Evolutionary conservation across 441 rosid genomes (phyloP).

Genomic region (Dalechampia spathulata): DNA sequence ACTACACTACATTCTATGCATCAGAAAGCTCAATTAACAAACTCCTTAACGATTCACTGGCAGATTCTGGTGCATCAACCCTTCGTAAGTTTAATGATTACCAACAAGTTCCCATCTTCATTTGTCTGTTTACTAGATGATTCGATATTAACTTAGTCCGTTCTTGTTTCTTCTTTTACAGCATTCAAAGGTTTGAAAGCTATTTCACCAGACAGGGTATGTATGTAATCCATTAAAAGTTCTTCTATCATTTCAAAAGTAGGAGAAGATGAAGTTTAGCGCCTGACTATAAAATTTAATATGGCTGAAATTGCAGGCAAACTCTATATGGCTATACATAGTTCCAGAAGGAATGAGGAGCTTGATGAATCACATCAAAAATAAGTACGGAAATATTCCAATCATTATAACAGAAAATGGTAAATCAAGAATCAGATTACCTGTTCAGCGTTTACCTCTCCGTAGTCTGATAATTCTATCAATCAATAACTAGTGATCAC

Average conservation of each 20-base stretch:
- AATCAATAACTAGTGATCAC: background rate
- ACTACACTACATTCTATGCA: conserved; percentile 85
- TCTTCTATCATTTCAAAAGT: too few relatives aligned
- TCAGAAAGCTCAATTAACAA: conserved; percentile 23
- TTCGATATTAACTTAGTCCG: background rate
- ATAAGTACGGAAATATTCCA: conserved; percentile 69
- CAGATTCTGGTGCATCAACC: conserved; percentile 72
- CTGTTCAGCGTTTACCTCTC: too few relatives aligned
- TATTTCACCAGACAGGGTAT: conserved; percentile 79
- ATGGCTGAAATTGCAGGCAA: conserved; percentile 45
- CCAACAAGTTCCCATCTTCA: background rate
- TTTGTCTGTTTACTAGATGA: background rate
- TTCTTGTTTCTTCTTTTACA: conserved; percentile 20
- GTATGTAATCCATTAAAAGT: background rate
- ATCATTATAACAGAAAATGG: conserved; percentile 90
- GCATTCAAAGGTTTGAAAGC: conserved; percentile 48
- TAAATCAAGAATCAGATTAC: too few relatives aligned
- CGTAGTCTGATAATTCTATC: background rate
- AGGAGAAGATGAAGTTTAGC: too few relatives aligned
- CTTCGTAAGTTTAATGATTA: conserved; percentile 42
- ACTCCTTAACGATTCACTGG: conserved; percentile 49
- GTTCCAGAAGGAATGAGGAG: conserved; percentile 87
- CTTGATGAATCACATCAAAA: conserved; percentile 81
- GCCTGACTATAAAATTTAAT: background rate
- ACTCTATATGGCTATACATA: conserved; percentile 87